These are phyloP conservation scores for Populus deltoides DNA, from an alignment of 345 rosid genomes.

Conservation along the genomic window DNA sequence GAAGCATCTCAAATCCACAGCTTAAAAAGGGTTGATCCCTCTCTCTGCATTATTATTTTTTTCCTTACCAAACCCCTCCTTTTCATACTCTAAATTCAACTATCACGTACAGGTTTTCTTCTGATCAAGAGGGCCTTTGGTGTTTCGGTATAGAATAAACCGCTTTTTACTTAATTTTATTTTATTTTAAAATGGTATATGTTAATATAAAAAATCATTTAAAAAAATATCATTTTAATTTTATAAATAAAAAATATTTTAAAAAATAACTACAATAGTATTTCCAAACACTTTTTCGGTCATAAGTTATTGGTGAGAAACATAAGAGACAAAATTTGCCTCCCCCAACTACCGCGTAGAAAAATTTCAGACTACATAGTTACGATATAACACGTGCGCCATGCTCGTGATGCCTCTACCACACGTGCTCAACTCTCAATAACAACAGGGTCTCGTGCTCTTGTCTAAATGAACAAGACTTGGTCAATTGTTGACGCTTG, in stretches of 20 bases:
- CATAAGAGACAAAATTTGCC: neutral
- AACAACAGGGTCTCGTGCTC: neutral
- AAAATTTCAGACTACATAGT: neutral
- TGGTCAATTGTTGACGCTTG: neutral
- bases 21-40: neutral
- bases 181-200: no score
- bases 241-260: no score
- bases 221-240: no score
- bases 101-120: neutral
- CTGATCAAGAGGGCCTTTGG: neutral
- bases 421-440: neutral
- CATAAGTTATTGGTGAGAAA: conserved; percentile 1
- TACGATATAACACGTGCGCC: neutral
- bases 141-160: no score
- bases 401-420: neutral
- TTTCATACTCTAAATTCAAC: neutral
- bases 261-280: no score
- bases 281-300: no score
- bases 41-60: neutral
- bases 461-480: neutral
- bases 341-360: neutral
- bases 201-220: no score
- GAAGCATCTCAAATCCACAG: neutral
- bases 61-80: neutral
- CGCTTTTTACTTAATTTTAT: no score